Evolutionary conservation across 164 flowering plant species (phyloP).

Genomic region (Vitis vinifera): DNA sequence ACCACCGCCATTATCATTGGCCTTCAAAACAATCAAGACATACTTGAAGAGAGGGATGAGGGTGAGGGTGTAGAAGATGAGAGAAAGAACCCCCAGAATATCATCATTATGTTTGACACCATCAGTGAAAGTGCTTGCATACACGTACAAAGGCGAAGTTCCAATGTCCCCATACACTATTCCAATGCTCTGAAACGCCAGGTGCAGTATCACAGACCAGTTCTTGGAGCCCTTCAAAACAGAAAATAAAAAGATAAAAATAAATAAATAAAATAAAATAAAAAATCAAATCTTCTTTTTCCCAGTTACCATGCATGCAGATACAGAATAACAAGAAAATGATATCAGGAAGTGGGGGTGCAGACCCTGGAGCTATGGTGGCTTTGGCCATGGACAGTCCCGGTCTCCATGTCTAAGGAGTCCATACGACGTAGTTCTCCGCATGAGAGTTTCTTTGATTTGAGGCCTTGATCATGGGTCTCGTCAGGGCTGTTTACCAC

Average conservation of each 20-base stretch:
- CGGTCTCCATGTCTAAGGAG: constrained; percentile 44
- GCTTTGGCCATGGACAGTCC: constrained; percentile 15
- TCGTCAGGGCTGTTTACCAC: too few relatives aligned
- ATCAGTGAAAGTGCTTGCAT: constrained; percentile 27
- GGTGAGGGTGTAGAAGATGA: constrained; percentile 33
- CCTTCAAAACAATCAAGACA: constrained; percentile 28
- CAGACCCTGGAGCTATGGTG: constrained; percentile 18
- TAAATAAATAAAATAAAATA: not conserved
- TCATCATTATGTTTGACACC: constrained; percentile 12
- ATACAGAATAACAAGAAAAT: too few relatives aligned
- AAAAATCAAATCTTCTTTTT: too few relatives aligned
- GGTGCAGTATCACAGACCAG: constrained; percentile 49
- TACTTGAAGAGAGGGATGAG: constrained; percentile 35
- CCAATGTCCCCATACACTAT: constrained; percentile 41
- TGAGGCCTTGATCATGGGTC: not conserved
- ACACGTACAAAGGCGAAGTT: constrained; percentile 37
- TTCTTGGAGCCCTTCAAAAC: not conserved
- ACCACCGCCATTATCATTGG: constrained; percentile 41
- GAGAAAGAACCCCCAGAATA: constrained; percentile 31
- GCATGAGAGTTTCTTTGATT: constrained; percentile 17
- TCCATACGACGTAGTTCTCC: constrained; percentile 32
- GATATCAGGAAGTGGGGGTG: not conserved
- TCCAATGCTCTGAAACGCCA: constrained; percentile 13
- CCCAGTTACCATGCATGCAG: too few relatives aligned
- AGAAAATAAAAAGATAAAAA: not conserved